phyloP scores from a whole-genome alignment of 2,329 filamentous ascomycete species.

The Lachnellula hyalina region DNA sequence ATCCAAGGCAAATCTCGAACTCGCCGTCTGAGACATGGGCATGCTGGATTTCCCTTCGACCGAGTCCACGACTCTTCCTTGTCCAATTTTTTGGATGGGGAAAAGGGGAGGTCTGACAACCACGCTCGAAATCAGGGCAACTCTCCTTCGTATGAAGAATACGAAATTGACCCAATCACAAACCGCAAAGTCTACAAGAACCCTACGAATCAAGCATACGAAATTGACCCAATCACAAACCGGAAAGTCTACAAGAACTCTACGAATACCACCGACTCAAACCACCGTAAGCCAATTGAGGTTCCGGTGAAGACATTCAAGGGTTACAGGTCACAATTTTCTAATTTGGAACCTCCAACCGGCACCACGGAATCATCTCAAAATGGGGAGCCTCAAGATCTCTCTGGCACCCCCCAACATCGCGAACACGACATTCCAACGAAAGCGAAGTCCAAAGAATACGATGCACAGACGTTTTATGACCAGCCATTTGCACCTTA shows the following conservation, averaged over 20 bases:
- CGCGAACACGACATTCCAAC: background rate
- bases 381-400: background rate
- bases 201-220: background rate
- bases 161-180: background rate
- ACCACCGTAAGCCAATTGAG: constrained; percentile 11
- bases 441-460: constrained; percentile 34
- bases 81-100: background rate
- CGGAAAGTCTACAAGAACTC: too few relatives aligned
- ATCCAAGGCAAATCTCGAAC: background rate
- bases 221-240: background rate
- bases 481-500: constrained; percentile 31
- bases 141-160: background rate
- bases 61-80: background rate
- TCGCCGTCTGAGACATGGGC: background rate
- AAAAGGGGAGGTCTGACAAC: background rate
- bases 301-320: constrained; percentile 31
- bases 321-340: constrained; percentile 34
- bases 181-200: too few relatives aligned
- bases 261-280: background rate
- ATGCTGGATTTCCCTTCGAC: background rate
- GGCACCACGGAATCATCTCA: background rate
- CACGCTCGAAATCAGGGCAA: background rate
- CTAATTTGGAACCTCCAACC: constrained; percentile 24
- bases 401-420: background rate
- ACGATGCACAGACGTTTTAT: constrained; percentile 8